Percentiles rank a stretch among this genome's conserved stretches.
Conservation (phyloP, 768 basidiomycete genomes). For the Suillus fuscotomentosus region DNA sequence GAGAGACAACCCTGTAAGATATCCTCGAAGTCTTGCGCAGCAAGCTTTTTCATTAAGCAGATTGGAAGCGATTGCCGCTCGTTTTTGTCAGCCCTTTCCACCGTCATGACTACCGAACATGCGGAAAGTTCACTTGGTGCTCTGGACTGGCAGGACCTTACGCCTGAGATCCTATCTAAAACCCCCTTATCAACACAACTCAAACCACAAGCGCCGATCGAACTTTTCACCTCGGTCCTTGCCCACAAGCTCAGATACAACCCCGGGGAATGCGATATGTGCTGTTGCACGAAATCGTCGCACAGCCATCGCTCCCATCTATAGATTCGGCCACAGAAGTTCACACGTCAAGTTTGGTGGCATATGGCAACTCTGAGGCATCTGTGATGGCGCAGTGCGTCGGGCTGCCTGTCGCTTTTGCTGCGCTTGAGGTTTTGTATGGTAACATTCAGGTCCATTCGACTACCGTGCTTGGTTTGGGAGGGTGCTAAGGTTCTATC, state of each 20-base stretch:
- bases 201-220: constrained; percentile 59
- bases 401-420: constrained; percentile 84
- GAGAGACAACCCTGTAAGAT: no score
- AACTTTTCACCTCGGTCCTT: constrained; percentile 72
- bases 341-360: constrained; percentile 64
- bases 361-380: constrained; percentile 54
- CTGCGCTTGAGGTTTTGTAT: constrained; percentile 69
- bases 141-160: constrained; percentile 39
- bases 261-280: constrained; percentile 80
- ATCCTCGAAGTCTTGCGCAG: no score
- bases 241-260: constrained; percentile 68
- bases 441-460: constrained; percentile 39
- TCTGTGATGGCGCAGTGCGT: constrained; percentile 93
- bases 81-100: constrained; percentile 31
- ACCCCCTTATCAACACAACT: constrained; percentile 32
- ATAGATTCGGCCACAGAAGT: constrained; percentile 38
- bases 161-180: neutral
- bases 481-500: no score
- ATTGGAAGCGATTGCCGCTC: constrained; percentile 32
- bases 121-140: constrained; percentile 35
- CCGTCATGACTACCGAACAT: constrained; percentile 15
- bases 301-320: constrained; percentile 22
- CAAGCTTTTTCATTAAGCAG: neutral
- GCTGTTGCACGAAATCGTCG: constrained; percentile 79
- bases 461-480: no score